Evolutionary conservation across 352 stramenopile species (phyloP).

Genomic region (Nothophytophthora sp.): DNA sequence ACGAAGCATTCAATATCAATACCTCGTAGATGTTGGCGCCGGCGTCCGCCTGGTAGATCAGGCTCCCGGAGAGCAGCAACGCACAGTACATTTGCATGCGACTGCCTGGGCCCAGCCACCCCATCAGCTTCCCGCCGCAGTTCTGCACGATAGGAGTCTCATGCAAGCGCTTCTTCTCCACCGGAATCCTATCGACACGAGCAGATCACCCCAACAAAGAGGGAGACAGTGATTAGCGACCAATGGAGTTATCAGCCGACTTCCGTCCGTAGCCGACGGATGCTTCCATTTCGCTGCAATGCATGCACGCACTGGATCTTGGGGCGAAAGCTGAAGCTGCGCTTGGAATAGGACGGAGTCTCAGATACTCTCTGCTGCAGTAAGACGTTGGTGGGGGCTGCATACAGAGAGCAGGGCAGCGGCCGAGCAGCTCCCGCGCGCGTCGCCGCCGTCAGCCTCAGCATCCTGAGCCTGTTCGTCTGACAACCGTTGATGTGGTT

Average conservation of each 20-base stretch:
- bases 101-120: slow-evolving; percentile 58
- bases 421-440: not conserved
- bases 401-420: not conserved
- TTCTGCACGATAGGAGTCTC: slow-evolving; percentile 57
- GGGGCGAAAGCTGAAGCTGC: slow-evolving; percentile 17
- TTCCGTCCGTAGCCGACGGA: too few species aligned
- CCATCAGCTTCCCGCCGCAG: slow-evolving; percentile 50
- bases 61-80: slow-evolving; percentile 57
- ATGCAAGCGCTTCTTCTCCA: slow-evolving; percentile 42
- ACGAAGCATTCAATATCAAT: too few species aligned
- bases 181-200: slow-evolving; percentile 28
- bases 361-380: not conserved
- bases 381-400: not conserved
- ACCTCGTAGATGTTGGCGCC: slow-evolving; percentile 57
- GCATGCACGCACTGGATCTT: slow-evolving; percentile 23
- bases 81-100: slow-evolving; percentile 79
- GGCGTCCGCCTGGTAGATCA: slow-evolving; percentile 60
- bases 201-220: too few species aligned
- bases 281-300: too few species aligned
- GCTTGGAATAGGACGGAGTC: too few species aligned
- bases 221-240: too few species aligned
- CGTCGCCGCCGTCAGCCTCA: too few species aligned
- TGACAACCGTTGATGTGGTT: too few species aligned
- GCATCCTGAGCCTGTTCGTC: too few species aligned
- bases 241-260: too few species aligned